Base-by-base conservation (phyloP, 140 eudicot genomes). In the Oenanthe javanica region DNA sequence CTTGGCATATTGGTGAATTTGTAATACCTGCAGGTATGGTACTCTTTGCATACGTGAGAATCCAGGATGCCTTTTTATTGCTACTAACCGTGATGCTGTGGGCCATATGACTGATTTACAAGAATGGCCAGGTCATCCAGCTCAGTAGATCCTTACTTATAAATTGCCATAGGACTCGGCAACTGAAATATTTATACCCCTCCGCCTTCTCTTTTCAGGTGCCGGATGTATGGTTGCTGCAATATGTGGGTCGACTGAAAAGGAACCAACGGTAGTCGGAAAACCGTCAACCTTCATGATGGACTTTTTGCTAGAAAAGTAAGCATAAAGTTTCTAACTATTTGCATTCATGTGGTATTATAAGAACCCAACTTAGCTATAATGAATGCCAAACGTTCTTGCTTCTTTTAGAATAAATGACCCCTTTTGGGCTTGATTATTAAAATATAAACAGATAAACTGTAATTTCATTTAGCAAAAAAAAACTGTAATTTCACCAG, bases 221-320 rank as follows among this genome's bases (percentile, higher is more conserved):
- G 99, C 97, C 25, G 99, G 99, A 63, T 94, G 97, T 82, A 94
- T 94, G 99, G 99, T 94, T 80, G 96, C 93, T 81, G 99, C 99
- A 47, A 66, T 94, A 25, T 90, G 96, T 69, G 99, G 99, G 46
- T 70, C 99, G 18, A 90, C 99, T 48, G 82, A 89, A 82, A 91
- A 80, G 85, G 99, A 94, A 79, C 99, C 99, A 49, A 82, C 84
- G 80, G 95, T 90, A 49, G 98, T 94, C 57, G 98, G 98, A 72
- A 94, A 94, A 79, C 97, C 98, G 45, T 89, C 97, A 25, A 94
- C 97, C 16, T 92, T 94, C 86, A 77, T 94, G 89, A 94, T 94
- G 99, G 92, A 92, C 38, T 92, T 90, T 70, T 87, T 94, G 82
- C 86, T 86, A 50, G 70, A 94, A 66, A 89, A 88, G 99, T 94